Evolutionary conservation across 1,139 yeast species (phyloP), one percentile per base, ranked within the genome.

Genomic region (Cylindricascospora bacillispora): DNA sequence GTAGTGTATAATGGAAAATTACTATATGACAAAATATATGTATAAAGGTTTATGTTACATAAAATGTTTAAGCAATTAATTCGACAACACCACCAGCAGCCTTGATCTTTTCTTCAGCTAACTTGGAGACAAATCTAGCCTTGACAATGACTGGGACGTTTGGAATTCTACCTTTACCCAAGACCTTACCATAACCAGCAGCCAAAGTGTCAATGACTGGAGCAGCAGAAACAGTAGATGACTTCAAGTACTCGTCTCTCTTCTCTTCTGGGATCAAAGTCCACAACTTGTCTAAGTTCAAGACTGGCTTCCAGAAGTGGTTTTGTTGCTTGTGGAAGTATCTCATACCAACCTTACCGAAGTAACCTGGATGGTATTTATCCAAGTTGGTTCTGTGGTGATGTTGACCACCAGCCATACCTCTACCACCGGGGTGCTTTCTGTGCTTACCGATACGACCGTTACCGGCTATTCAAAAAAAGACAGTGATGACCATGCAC

Each of bases 281-380:
- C 98, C 98, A 92, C 66, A 92, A 81, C 70, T 83, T 83, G 77
- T 92, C 97, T 65, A 92, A 73, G 92, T 92, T 92, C 70, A 92
- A 71, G 57, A 80, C 82, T 67, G 98, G 97, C 68, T 72, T 79
- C 97, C 98, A 89, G 86, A 78, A 80, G 66, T 83, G 95, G 74
- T 70, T 71, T 62, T 70, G 71, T 72, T 85, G 95, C 69, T 80
- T 78, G 86, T 85, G 97, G 95, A 81, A 92, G 80, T 82, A 80
- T 81, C 98, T 85, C 97, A 89, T 89, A 86, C 99, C 99, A 65
- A 92, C 97, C 76, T 92, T 92, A 81, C 99, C 99, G 71, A 92
- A 92, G 92, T 92, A 92, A 85, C 99, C 99, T 61, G 98, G 98
- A 69, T 92, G 99, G 95, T 81, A 92, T 71, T 86, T 89, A 68